A percentile compares a stretch with the other conserved stretches of the same genome.
Evolutionary conservation across 2,329 filamentous ascomycete species (phyloP).

Genomic region (Dothistroma septosporum): DNA sequence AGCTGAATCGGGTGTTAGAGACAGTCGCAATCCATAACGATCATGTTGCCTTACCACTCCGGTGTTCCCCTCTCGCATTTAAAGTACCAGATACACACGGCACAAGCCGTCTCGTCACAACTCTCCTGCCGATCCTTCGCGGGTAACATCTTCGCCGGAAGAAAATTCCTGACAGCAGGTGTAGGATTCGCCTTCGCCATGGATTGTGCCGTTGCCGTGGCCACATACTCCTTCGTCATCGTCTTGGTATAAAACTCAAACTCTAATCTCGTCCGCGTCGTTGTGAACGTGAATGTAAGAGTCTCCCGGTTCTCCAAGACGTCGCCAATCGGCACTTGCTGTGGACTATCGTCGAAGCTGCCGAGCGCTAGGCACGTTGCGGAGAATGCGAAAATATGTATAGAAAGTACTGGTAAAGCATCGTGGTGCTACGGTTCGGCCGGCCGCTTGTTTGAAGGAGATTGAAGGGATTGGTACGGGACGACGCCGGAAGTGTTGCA

Average conservation of each 20-base stretch:
- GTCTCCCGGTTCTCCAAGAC: conserved; percentile 6
- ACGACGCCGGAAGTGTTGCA: conserved; percentile 9
- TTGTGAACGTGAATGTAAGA: conserved; percentile 13
- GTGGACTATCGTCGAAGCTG: background rate
- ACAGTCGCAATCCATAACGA: background rate
- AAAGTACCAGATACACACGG: conserved; percentile 14
- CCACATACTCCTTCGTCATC: conserved; percentile 3
- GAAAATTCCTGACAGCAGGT: background rate
- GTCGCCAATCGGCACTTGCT: conserved; percentile 15
- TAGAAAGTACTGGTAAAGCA: conserved; percentile 9
- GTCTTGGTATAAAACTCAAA: conserved; percentile 17
- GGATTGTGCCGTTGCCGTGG: background rate
- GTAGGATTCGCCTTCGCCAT: background rate
- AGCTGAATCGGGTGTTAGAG: background rate
- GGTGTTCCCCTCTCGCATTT: conserved; percentile 8
- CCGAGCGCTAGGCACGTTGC: conserved; percentile 2
- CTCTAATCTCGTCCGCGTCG: conserved; percentile 15
- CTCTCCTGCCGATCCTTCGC: background rate
- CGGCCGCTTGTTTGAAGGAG: conserved; percentile 4
- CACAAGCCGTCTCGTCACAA: conserved; percentile 18
- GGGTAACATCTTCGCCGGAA: background rate
- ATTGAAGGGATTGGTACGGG: conserved; percentile 2
- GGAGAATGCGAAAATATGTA: conserved; percentile 1
- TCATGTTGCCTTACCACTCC: conserved; percentile 8
- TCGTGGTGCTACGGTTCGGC: conserved; percentile 4